Percentiles rank a stretch among this genome's conserved stretches.
phyloP scores from a whole-genome alignment of 441 rosid genomes.

The Aquilaria agallochum region DNA sequence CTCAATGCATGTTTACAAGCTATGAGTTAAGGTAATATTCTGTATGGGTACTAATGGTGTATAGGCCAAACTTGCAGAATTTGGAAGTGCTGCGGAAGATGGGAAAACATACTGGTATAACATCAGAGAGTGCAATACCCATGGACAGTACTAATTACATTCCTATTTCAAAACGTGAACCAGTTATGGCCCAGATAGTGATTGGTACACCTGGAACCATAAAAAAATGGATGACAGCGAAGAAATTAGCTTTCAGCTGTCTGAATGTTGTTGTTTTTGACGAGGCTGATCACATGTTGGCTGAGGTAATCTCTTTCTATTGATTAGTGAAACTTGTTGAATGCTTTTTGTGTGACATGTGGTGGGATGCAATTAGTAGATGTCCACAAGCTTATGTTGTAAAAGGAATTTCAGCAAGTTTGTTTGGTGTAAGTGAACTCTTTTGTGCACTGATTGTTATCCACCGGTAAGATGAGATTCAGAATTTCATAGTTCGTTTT shows the following conservation, averaged over 20 bases:
- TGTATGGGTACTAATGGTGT: conserved; percentile 1
- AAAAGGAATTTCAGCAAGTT: too few species aligned
- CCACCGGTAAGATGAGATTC: too few species aligned
- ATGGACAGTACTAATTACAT: conserved; percentile 35
- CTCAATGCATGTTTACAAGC: neutral
- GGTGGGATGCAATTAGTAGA: too few species aligned
- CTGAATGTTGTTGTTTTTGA: conserved; percentile 92
- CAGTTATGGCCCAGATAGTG: conserved; percentile 68
- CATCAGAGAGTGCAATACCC: conserved; percentile 73
- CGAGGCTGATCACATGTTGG: conserved; percentile 99
- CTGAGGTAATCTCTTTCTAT: conserved; percentile 43
- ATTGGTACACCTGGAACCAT: conserved; percentile 98
- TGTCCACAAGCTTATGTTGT: too few species aligned
- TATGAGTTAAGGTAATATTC: neutral
- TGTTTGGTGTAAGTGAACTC: too few species aligned
- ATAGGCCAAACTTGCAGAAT: conserved; percentile 47
- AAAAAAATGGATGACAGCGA: conserved; percentile 62
- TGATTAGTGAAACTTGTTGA: neutral
- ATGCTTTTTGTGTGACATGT: neutral
- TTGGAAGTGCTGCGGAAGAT: conserved; percentile 88
- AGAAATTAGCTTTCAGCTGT: conserved; percentile 44
- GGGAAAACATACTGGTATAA: conserved; percentile 86
- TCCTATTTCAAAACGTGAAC: conserved; percentile 31
- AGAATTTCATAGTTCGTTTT: too few species aligned
- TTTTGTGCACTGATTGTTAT: too few species aligned